These are phyloP conservation scores for Scedosporium minutisporum DNA, from an alignment of 2,329 filamentous ascomycete species.

Conservation along the genomic window DNA sequence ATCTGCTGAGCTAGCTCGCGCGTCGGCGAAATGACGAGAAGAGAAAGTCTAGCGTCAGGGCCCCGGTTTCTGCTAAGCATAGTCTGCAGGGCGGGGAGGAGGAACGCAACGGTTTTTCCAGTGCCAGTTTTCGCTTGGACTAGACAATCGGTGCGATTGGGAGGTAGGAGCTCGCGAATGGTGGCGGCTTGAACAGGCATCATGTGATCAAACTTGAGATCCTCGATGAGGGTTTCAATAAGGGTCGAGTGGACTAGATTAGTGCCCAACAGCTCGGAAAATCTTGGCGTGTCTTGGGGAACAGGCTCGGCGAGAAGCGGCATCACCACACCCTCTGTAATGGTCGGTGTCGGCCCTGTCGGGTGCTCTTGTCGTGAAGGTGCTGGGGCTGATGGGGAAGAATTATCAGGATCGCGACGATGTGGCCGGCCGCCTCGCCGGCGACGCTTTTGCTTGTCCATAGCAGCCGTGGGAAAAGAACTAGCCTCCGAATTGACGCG, in stretches of 20 bases:
- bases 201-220: conserved; percentile 42
- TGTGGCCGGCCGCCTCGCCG: no score
- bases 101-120: conserved; percentile 76
- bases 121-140: conserved; percentile 84
- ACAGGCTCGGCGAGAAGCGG: conserved; percentile 17
- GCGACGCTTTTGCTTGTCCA: no score
- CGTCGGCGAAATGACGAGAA: conserved; percentile 61
- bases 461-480: no score
- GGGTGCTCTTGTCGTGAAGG: no score
- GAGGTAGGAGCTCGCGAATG: conserved; percentile 35
- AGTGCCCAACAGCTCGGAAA: conserved; percentile 31
- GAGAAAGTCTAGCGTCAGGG: conserved; percentile 34
- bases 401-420: no score
- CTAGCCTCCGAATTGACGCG: no score
- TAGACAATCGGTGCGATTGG: conserved; percentile 41
- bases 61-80: conserved; percentile 42
- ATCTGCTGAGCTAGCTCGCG: conserved; percentile 64
- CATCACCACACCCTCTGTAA: no score
- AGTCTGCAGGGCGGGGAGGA: conserved; percentile 73
- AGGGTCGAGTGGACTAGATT: conserved; percentile 35
- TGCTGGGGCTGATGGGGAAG: no score
- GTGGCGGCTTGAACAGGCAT: conserved; percentile 46
- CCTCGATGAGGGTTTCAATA: conserved; percentile 36
- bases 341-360: no score
- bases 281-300: conserved; percentile 34